Evolutionary conservation across 2,329 filamentous ascomycete genomes (phyloP), one percentile per base, ranked within the genome.

Genomic region (Monilinia polystroma): DNA sequence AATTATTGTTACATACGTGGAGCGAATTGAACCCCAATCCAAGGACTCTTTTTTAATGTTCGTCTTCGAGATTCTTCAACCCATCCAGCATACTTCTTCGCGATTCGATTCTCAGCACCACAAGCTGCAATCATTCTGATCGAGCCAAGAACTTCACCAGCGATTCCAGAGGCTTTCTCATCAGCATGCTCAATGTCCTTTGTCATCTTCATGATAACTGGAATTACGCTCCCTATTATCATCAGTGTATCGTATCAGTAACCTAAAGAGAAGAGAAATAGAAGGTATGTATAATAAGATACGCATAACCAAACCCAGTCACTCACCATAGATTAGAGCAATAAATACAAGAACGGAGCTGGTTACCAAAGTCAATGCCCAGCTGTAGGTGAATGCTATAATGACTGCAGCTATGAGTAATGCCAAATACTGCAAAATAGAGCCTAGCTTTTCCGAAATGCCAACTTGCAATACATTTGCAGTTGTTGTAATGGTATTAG

Each of bases 401-500:
- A 85, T 75, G 63, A 85, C 79, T 35, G 85, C 79, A 20, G 84
- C 76, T 43, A 85, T 74, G 63, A 87, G 81, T 35, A 83, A 83
- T 0, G 84, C 76, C 2, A 77, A 76, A 70, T 79, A 87, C 73
- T 89, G 85, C 66, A 89, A 72, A 56, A 87, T 83, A 1, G 81
- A 81, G 10, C 84, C 85, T 0, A 89, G 78, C 72, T 87, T 87
- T 73, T 88, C 86, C 0, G 85, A 87, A 51, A 88, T 87, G 3
- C 87, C 87, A 16, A 88, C 78, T 75, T 89, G 87, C n/a, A 89
- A 78, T 1, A 81, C 82, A 74, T 89, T 89, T 68, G 85, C 84
- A 1, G 85, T 83, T 0, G 87, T 90, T 69, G 90, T 88, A 47
- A 87, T 87, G 18, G 81, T 82, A 38, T 73, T 75, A 2, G 73